These are phyloP conservation scores for Eimeria nieschulzi DNA, from an alignment of 169 alveolate species.

Conservation along the genomic window DNA sequence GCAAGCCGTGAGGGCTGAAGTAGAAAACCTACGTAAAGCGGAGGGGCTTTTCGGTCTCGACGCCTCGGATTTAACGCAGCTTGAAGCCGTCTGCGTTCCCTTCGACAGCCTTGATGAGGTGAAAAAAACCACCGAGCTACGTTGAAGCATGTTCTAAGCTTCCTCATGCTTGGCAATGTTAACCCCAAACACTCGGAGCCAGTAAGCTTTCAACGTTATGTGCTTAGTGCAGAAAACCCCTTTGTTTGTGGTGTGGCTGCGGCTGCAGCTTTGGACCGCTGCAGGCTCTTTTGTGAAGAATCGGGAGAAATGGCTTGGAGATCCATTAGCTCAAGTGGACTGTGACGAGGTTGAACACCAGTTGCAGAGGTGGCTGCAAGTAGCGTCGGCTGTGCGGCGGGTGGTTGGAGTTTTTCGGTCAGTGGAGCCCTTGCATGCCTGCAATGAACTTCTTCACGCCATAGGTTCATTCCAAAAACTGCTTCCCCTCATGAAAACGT, in stretches of 20 bases:
- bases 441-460: constrained; percentile 58
- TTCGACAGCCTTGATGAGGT: constrained; percentile 65
- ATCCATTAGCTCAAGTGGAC: constrained; percentile 17
- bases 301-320: constrained; percentile 37
- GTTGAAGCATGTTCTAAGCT: neutral
- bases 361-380: constrained; percentile 63
- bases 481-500: constrained; percentile 40
- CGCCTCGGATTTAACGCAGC: constrained; percentile 59
- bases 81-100: constrained; percentile 46
- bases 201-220: no score
- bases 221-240: no score
- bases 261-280: constrained; percentile 58
- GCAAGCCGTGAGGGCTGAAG: constrained; percentile 36
- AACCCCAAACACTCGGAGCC: no score
- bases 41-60: constrained; percentile 73
- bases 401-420: constrained; percentile 49
- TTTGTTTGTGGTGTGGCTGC: neutral
- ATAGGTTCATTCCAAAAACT: constrained; percentile 46
- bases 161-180: neutral
- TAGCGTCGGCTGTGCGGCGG: constrained; percentile 43
- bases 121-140: no score
- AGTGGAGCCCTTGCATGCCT: constrained; percentile 60
- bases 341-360: constrained; percentile 47
- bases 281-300: constrained; percentile 8
- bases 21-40: constrained; percentile 58